Evolutionary conservation across 129 eudicot genomes (phyloP).

Genomic region (Artemisia tridentata): DNA sequence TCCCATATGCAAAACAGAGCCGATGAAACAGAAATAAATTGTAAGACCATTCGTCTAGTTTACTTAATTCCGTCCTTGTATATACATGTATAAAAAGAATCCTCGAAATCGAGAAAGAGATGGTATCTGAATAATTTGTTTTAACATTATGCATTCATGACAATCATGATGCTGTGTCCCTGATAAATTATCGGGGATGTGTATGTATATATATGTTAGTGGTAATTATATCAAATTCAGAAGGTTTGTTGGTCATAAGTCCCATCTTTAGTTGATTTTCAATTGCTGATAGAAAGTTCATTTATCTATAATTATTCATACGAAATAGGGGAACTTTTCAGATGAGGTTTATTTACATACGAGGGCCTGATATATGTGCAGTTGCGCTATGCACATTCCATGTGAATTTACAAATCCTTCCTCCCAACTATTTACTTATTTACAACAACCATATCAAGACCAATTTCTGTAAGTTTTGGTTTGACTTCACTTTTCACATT

Average conservation of each 20-base stretch:
- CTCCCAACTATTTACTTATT: conserved; percentile 19
- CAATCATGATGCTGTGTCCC: conserved; percentile 37
- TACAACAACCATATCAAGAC: background rate
- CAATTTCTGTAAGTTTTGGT: background rate
- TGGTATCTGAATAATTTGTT: conserved; percentile 26
- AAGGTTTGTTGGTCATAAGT: conserved; percentile 11
- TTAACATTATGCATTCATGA: conserved; percentile 31
- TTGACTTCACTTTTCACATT: background rate
- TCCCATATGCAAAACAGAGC: conserved; percentile 72
- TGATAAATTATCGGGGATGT: conserved; percentile 31
- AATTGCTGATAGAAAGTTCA: too few relatives aligned
- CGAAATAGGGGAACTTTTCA: background rate
- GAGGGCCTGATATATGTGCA: conserved; percentile 2
- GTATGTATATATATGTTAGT: conserved; percentile 18
- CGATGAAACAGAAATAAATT: conserved; percentile 39
- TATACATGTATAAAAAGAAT: conserved; percentile 25
- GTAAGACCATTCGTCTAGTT: conserved; percentile 10
- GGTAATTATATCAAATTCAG: conserved; percentile 9
- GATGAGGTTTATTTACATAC: background rate
- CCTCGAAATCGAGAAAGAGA: conserved; percentile 23
- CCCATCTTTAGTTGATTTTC: background rate
- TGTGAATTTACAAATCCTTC: conserved; percentile 5
- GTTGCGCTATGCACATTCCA: background rate
- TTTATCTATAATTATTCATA: too few relatives aligned
- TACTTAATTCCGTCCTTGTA: conserved; percentile 16